Conservation (phyloP, 169 alveolate genomes). For the Plasmodium cynomolgi region DNA sequence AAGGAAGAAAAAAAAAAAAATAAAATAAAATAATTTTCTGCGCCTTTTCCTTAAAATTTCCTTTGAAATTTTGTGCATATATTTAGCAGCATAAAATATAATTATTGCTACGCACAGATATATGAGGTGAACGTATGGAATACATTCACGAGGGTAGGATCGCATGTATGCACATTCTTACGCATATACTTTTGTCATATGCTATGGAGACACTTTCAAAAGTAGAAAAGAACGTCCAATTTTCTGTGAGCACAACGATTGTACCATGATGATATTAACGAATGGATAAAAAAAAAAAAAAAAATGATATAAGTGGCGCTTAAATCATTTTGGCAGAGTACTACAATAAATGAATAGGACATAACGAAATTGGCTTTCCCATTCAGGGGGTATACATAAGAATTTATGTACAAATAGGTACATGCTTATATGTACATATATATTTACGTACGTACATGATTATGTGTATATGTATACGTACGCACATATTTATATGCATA, state of each 20-base stretch:
- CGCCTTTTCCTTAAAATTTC: neutral
- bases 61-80: neutral
- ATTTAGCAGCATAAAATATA: neutral
- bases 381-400: neutral
- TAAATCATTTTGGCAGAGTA: neutral
- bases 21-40: neutral
- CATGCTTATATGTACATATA: neutral
- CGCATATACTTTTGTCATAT: neutral
- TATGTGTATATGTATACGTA: neutral
- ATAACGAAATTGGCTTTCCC: neutral
- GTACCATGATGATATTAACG: neutral
- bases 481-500: neutral
- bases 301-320: neutral
- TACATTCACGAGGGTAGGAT: neutral
- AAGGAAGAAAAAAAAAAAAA: neutral
- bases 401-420: neutral
- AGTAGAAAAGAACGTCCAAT: neutral
- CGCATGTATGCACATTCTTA: neutral
- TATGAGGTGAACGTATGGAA: neutral
- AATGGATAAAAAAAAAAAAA: neutral
- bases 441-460: neutral
- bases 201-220: neutral
- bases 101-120: neutral
- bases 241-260: neutral
- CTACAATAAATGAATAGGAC: neutral